phyloP scores from a whole-genome alignment of 805 yeast species.

The Spathaspora gorwiae region DNA sequence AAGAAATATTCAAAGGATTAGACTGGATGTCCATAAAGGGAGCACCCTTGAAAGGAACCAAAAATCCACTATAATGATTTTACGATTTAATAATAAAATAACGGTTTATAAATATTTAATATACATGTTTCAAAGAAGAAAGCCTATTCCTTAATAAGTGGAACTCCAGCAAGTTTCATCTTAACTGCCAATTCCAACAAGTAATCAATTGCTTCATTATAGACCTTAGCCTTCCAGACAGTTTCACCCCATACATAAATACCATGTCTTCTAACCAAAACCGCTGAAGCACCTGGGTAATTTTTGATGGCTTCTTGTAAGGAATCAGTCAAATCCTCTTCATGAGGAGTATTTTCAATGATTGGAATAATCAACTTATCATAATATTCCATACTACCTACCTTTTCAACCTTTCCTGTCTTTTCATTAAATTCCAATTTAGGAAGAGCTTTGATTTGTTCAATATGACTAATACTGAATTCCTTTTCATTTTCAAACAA shows the following conservation, averaged over 20 bases:
- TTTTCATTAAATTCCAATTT: constrained; percentile 28
- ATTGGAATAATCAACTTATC: constrained; percentile 84
- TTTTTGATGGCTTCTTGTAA: constrained; percentile 58
- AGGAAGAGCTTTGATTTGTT: constrained; percentile 91
- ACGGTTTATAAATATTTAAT: background rate
- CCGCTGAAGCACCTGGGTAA: constrained; percentile 80
- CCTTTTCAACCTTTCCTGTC: constrained; percentile 42
- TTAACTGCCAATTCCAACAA: constrained; percentile 78
- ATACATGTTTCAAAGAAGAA: background rate
- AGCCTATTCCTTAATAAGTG: constrained; percentile 3
- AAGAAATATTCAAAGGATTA: constrained; percentile 30
- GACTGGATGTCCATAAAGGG: constrained; percentile 41
- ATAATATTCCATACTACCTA: constrained; percentile 66
- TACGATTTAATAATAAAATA: too few species aligned
- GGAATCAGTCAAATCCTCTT: constrained; percentile 71
- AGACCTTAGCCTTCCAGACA: constrained; percentile 88
- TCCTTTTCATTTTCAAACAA: constrained; percentile 57
- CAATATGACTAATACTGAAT: constrained; percentile 75
- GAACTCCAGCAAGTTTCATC: constrained; percentile 67
- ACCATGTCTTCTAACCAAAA: constrained; percentile 89
- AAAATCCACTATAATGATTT: constrained; percentile 28
- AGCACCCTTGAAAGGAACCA: constrained; percentile 30
- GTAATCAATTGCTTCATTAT: constrained; percentile 91
- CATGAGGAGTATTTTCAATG: constrained; percentile 85
- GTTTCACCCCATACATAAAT: constrained; percentile 95